Evolutionary conservation across 2,329 filamentous ascomycete species (phyloP).

Genomic region (Colletotrichum viniferum): DNA sequence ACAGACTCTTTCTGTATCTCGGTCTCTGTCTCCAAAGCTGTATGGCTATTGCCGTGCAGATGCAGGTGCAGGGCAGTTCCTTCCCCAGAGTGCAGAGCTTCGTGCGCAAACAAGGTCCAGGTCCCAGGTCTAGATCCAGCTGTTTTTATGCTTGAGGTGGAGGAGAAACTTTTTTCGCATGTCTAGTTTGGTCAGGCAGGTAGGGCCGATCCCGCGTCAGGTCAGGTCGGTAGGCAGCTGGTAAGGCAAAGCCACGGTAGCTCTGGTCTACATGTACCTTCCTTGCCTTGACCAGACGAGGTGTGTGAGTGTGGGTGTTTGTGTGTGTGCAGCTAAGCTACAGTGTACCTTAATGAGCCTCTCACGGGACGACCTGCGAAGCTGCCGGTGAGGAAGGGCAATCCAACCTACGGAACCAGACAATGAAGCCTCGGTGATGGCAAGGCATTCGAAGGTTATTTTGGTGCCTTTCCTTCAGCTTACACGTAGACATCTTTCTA

Average conservation of each 20-base stretch:
- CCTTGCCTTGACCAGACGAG: not conserved
- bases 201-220: not conserved
- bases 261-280: not conserved
- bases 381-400: not conserved
- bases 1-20: not conserved
- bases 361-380: not conserved
- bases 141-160: not conserved
- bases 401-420: not conserved
- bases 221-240: not conserved
- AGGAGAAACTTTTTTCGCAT: constrained; percentile 1
- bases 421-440: not conserved
- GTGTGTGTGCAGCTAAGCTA: not conserved
- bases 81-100: constrained; percentile 18
- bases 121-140: not conserved
- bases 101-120: not conserved
- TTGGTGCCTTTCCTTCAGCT: not conserved
- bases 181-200: not conserved
- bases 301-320: not conserved
- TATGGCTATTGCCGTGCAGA: not conserved
- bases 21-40: not conserved
- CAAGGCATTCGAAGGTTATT: not conserved
- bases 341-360: not conserved
- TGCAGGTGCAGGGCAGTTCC: constrained; percentile 5
- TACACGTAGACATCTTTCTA: not conserved
- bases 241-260: not conserved